phyloP scores from a whole-genome alignment of 805 yeast species.

The Candida qinlingensis region DNA sequence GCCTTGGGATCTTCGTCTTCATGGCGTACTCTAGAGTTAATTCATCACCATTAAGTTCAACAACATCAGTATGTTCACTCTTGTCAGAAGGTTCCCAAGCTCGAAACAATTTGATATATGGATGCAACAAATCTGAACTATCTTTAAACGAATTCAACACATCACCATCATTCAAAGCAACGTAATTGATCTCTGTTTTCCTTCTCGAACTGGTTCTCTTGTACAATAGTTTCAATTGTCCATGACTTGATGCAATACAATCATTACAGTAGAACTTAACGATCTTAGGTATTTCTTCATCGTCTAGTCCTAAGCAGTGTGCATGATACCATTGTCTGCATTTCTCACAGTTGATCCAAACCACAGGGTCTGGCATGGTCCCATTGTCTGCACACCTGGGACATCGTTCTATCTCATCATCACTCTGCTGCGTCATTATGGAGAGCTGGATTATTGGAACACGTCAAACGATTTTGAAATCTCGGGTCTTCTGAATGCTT shows the following conservation, averaged over 20 bases:
- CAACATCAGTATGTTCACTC: constrained; percentile 7
- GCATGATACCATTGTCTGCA: constrained; percentile 45
- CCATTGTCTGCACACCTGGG: constrained; percentile 11
- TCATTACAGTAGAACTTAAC: constrained; percentile 48
- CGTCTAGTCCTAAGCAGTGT: constrained; percentile 38
- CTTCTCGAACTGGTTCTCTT: constrained; percentile 53
- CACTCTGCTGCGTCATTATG: background rate
- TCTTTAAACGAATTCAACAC: constrained; percentile 19
- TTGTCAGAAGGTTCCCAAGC: constrained; percentile 15
- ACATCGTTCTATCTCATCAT: constrained; percentile 6
- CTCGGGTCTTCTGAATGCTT: too few species aligned
- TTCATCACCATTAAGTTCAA: constrained; percentile 27
- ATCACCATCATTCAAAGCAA: constrained; percentile 74
- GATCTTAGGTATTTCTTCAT: constrained; percentile 33
- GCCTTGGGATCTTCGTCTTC: constrained; percentile 32
- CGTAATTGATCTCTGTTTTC: constrained; percentile 61
- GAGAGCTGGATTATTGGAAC: too few species aligned
- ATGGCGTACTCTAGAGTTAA: constrained; percentile 32
- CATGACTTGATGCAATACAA: constrained; percentile 38
- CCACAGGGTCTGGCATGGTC: constrained; percentile 7
- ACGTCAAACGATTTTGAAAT: background rate
- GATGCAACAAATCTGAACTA: constrained; percentile 38
- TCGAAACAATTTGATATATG: constrained; percentile 36
- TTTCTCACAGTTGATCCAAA: constrained; percentile 58
- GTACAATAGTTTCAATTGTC: constrained; percentile 38